phyloP scores from a whole-genome alignment of 2,329 filamentous ascomycete species.

The Tolypocladium nubicola region DNA sequence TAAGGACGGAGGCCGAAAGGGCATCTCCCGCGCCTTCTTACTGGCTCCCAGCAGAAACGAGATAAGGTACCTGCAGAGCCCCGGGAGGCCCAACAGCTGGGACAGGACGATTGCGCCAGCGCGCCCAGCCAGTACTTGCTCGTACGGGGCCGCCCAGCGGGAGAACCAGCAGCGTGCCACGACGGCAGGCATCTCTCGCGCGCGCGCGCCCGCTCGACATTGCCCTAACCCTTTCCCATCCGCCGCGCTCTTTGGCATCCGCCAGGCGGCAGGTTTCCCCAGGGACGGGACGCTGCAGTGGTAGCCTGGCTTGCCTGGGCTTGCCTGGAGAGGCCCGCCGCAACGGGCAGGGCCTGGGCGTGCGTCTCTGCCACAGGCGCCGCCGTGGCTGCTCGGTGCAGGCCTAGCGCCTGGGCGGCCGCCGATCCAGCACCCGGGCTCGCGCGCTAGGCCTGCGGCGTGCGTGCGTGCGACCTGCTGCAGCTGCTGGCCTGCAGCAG shows the following conservation, averaged over 20 bases:
- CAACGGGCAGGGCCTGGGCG: background rate
- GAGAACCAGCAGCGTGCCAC: background rate
- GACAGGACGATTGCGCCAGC: background rate
- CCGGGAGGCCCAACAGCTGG: background rate
- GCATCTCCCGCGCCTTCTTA: background rate
- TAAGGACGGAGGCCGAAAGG: background rate
- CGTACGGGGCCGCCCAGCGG: background rate
- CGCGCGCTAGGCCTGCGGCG: background rate
- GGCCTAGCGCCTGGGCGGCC: background rate
- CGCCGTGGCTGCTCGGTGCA: background rate
- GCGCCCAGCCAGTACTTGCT: too few relatives aligned
- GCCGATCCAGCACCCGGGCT: background rate
- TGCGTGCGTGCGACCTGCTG: background rate
- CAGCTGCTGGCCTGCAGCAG: slow-evolving; percentile 1
- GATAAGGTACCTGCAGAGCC: background rate
- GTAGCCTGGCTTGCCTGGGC: background rate
- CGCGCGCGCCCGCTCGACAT: too few relatives aligned
- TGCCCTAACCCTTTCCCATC: background rate
- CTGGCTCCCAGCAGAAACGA: background rate
- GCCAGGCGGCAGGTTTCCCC: background rate
- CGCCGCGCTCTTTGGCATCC: background rate
- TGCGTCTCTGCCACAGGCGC: background rate
- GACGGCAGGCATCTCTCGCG: too few relatives aligned
- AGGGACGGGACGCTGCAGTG: background rate
- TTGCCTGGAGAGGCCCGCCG: background rate